Evolutionary conservation across 2,329 filamentous ascomycete genomes (phyloP).

Genomic region (Phialemoniopsis sp.): DNA sequence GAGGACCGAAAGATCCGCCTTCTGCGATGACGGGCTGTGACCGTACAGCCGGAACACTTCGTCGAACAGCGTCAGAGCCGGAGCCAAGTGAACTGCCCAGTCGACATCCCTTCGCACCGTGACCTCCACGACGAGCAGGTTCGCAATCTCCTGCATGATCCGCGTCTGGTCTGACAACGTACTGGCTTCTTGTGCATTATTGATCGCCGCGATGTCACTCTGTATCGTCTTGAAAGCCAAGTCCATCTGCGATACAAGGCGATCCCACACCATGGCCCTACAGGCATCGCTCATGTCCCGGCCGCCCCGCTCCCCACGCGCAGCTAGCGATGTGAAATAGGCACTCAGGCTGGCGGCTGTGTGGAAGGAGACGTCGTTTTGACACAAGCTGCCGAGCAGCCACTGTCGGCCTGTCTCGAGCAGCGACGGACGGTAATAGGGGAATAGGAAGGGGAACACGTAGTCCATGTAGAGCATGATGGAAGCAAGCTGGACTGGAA

Average conservation of each 20-base stretch:
- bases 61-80: constrained; percentile 32
- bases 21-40: too few relatives aligned
- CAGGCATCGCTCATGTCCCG: too few relatives aligned
- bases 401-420: constrained; percentile 54
- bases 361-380: constrained; percentile 54
- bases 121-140: constrained; percentile 35
- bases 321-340: too few relatives aligned
- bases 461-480: constrained; percentile 59
- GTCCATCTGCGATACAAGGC: constrained; percentile 22
- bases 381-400: constrained; percentile 53
- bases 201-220: constrained; percentile 20
- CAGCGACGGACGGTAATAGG: constrained; percentile 55
- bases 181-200: too few relatives aligned
- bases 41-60: constrained; percentile 23
- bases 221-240: constrained; percentile 19
- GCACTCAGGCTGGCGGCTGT: constrained; percentile 50
- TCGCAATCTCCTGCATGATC: constrained; percentile 33
- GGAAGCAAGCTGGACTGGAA: constrained; percentile 30
- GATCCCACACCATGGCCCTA: too few relatives aligned
- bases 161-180: too few relatives aligned
- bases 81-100: constrained; percentile 35
- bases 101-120: constrained; percentile 27
- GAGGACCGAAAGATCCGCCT: too few relatives aligned
- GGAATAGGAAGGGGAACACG: constrained; percentile 58
- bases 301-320: too few relatives aligned